Evolutionary conservation across 1,284 basidiomycete species (phyloP).

Genomic region (Cryptococcus sp.): DNA sequence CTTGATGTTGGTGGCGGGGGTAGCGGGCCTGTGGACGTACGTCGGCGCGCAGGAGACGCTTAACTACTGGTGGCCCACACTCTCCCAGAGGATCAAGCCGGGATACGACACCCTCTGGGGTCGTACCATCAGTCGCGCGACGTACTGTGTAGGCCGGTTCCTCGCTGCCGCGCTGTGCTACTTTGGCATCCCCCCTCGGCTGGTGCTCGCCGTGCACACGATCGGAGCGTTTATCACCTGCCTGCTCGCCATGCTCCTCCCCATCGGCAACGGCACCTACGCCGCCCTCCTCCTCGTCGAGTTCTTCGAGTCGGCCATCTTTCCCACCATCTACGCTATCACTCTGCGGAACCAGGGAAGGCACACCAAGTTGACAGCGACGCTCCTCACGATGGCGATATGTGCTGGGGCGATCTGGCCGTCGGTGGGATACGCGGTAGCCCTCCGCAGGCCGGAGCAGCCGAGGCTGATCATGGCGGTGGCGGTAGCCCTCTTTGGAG

Average conservation of each 20-base stretch:
- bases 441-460: slow-evolving; percentile 5
- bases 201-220: slow-evolving; percentile 34
- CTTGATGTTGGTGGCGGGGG: slow-evolving; percentile 24
- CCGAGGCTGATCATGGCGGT: slow-evolving; percentile 21
- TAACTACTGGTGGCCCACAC: slow-evolving; percentile 32
- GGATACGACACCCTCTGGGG: slow-evolving; percentile 29
- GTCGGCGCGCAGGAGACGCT: slow-evolving; percentile 47
- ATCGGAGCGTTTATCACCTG: slow-evolving; percentile 35
- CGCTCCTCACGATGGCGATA: slow-evolving; percentile 33
- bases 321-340: slow-evolving; percentile 47
- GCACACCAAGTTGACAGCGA: slow-evolving; percentile 38
- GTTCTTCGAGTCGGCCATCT: slow-evolving; percentile 47
- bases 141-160: slow-evolving; percentile 40
- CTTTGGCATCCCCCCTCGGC: slow-evolving; percentile 38
- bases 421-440: slow-evolving; percentile 29
- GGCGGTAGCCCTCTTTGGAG: slow-evolving; percentile 20
- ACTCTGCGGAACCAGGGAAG: slow-evolving; percentile 39
- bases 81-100: slow-evolving; percentile 22
- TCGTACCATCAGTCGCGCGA: slow-evolving; percentile 29
- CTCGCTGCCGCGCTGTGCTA: slow-evolving; percentile 35
- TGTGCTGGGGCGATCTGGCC: slow-evolving; percentile 36
- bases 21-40: slow-evolving; percentile 37
- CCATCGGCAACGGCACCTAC: slow-evolving; percentile 21
- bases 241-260: slow-evolving; percentile 27
- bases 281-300: slow-evolving; percentile 33